A percentile compares a stretch with the other conserved stretches of the same genome.
Conservation (phyloP, 78 protist species). For the Salpingoeca rosetta region DNA sequence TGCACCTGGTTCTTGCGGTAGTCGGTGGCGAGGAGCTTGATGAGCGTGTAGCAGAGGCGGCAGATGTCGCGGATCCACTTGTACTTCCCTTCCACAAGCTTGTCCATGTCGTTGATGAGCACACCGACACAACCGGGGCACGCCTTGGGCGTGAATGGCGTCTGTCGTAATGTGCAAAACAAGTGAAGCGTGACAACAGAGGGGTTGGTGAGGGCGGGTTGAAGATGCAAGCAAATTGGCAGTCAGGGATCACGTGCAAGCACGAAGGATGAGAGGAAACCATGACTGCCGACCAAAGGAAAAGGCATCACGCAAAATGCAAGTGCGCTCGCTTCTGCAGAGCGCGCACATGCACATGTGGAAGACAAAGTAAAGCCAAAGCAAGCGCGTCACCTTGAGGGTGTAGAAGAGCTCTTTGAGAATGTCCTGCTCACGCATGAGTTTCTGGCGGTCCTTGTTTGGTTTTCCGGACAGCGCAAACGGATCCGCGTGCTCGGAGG, state of each 20-base stretch:
- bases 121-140: background rate
- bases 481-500: slow-evolving; percentile 10
- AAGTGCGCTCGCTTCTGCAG: no score
- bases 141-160: background rate
- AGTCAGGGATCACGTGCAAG: no score
- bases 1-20: slow-evolving; percentile 18
- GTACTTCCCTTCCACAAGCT: background rate
- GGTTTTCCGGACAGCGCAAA: background rate
- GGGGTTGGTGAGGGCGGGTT: no score
- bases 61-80: background rate
- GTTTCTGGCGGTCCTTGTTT: slow-evolving; percentile 5
- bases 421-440: slow-evolving; percentile 25
- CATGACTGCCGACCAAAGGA: no score
- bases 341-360: no score
- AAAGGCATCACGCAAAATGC: no score
- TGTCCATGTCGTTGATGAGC: background rate
- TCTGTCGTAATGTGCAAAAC: no score
- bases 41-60: slow-evolving; percentile 24
- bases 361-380: no score
- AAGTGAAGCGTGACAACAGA: no score
- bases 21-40: background rate
- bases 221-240: no score
- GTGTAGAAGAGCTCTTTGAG: slow-evolving; percentile 6
- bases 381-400: slow-evolving; percentile 3
- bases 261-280: no score